Evolutionary conservation across 1,139 yeast species (phyloP), one percentile per base, ranked within the genome.

Genomic region (Groenewaldozyma auringiensis): DNA sequence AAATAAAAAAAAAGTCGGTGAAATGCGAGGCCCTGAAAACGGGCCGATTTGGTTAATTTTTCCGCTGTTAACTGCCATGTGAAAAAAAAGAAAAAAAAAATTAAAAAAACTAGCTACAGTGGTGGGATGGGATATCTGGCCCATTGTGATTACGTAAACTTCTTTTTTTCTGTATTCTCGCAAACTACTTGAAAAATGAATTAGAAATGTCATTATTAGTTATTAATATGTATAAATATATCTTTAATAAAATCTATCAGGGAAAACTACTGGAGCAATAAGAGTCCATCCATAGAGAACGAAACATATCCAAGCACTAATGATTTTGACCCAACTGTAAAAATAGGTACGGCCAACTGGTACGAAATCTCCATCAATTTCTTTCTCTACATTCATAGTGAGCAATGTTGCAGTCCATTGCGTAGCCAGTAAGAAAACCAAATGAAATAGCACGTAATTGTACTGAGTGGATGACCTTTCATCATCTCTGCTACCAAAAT

Each of bases 321-420:
- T 72, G 49, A 92, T 86, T 67, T 92, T 92, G 46, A 89, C 88
- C 96, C 96, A 88, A 13, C 95, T 81, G 50, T 94, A 83, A 62
- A 92, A 92, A 64, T 89, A 89, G 0, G 98, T 92, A 62, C 98
- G 74, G 1, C 99, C 99, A 3, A 94, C 98, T 0, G 98, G 98
- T 4, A 88, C 82, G 61, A 94, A 94, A 53, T 87, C 94, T 4
- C 94, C 95, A 43, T 79, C 75, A 50, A 82, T 83, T 55, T 86
- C 95, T 56, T 82, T 81, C 47, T 83, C 81, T 29, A 92, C 96
- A 59, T 89, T 92, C 65, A 88, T 85, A 0, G 98, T 94, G 50
- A 94, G 72, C 52, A 94, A 70, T 0, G 96, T 88, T 1, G 98
- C 96, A 42, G 92, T 89, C 77, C 95, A 94, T 64, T 92, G 98